Conservation (phyloP, 257 asterid genomes). For the Rauvolfia tetraphylla region DNA sequence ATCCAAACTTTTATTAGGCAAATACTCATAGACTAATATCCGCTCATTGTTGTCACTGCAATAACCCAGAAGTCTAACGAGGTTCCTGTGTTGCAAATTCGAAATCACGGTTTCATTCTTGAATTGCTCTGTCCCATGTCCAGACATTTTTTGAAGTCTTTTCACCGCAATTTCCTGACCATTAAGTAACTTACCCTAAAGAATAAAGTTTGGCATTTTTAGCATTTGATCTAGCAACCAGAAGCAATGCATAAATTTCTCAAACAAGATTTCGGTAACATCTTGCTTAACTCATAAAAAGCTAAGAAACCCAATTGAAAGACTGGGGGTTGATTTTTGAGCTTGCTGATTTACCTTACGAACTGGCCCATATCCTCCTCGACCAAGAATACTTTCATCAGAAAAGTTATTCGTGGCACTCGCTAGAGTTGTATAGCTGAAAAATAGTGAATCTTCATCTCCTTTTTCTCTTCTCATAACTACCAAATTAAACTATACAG, state of each 20-base stretch:
- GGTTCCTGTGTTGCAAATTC: neutral
- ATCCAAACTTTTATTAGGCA: constrained; percentile 13
- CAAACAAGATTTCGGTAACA: too few species aligned
- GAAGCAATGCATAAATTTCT: neutral
- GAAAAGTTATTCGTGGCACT: neutral
- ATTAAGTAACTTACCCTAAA: neutral
- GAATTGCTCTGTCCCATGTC: neutral
- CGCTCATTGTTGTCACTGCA: neutral
- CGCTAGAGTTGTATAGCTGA: neutral
- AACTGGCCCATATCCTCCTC: neutral
- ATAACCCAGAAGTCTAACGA: neutral
- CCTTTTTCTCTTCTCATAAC: neutral
- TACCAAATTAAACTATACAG: neutral
- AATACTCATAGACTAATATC: neutral
- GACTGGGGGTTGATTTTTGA: neutral
- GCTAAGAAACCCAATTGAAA: too few species aligned
- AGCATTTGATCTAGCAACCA: neutral
- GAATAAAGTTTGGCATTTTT: neutral
- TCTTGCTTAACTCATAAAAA: too few species aligned
- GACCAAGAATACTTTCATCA: neutral
- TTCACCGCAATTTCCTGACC: constrained; percentile 8
- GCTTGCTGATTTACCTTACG: neutral
- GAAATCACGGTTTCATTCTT: neutral
- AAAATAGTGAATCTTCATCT: neutral
- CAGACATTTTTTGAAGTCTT: neutral